Evolutionary conservation across 768 basidiomycete species (phyloP).

Genomic region (Tulasnella sp.): DNA sequence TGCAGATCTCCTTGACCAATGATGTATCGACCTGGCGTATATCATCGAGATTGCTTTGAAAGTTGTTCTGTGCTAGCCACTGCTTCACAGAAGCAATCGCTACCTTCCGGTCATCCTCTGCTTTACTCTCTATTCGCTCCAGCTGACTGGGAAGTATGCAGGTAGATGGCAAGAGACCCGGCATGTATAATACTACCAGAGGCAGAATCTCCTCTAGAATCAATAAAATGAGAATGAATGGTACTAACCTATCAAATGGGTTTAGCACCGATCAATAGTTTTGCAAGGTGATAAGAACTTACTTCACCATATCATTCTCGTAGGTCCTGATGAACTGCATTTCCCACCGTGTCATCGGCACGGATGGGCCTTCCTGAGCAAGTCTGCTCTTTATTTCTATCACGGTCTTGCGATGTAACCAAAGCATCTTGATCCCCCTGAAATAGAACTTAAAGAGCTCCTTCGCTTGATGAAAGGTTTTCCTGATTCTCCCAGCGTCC

Average conservation of each 20-base stretch:
- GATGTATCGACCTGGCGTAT: constrained; percentile 23
- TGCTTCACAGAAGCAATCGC: constrained; percentile 8
- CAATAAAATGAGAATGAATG: constrained; percentile 61
- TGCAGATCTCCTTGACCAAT: constrained; percentile 39
- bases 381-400: constrained; percentile 43
- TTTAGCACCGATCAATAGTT: neutral
- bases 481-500: constrained; percentile 43
- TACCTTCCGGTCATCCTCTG: constrained; percentile 18
- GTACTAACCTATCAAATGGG: constrained; percentile 43
- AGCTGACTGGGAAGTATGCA: constrained; percentile 74
- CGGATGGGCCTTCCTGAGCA: constrained; percentile 34
- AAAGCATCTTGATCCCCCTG: constrained; percentile 59
- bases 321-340: constrained; percentile 54
- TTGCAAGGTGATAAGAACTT: constrained; percentile 17
- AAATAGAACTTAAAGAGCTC: constrained; percentile 69
- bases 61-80: constrained; percentile 21
- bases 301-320: constrained; percentile 61
- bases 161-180: constrained; percentile 72
- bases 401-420: constrained; percentile 37
- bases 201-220: constrained; percentile 73
- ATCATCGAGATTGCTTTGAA: constrained; percentile 29
- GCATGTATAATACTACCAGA: constrained; percentile 73
- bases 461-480: constrained; percentile 37
- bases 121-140: constrained; percentile 43
- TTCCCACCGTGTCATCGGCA: constrained; percentile 53